These are phyloP conservation scores for Fusarium coffeatum DNA, from an alignment of 2,329 filamentous ascomycete genomes.

Conservation along the genomic window DNA sequence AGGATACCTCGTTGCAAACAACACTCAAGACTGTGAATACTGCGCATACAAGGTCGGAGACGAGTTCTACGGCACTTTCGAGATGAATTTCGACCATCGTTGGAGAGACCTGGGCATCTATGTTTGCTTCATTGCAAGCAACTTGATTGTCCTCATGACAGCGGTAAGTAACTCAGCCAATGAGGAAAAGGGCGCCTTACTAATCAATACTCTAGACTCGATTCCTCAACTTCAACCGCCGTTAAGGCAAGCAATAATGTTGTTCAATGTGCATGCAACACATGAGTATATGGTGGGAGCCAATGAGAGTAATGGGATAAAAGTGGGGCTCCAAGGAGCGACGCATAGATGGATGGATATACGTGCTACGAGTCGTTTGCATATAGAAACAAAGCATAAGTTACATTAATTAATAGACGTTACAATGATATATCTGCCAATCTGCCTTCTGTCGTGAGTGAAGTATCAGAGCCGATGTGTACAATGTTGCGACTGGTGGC, in stretches of 20 bases:
- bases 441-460: neutral
- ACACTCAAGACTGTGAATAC: constrained; percentile 77
- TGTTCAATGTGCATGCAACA: neutral
- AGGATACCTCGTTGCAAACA: constrained; percentile 77
- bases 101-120: constrained; percentile 90
- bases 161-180: constrained; percentile 57
- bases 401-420: neutral
- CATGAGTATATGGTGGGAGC: neutral
- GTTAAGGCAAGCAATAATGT: constrained; percentile 47
- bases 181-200: neutral
- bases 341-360: neutral
- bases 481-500: neutral
- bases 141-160: constrained; percentile 71
- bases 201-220: constrained; percentile 54
- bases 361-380: neutral
- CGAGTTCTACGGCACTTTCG: constrained; percentile 78
- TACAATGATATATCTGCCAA: neutral
- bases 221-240: constrained; percentile 65
- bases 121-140: constrained; percentile 79
- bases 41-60: constrained; percentile 85
- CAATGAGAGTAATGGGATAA: neutral
- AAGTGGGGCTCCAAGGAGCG: neutral
- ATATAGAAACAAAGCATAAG: neutral
- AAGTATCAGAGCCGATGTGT: neutral
- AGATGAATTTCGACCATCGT: constrained; percentile 73